A percentile compares a stretch with the other conserved stretches of the same genome.
Conservation (phyloP, 805 yeast genomes). For the Maudiozyma serrabonitensis region DNA sequence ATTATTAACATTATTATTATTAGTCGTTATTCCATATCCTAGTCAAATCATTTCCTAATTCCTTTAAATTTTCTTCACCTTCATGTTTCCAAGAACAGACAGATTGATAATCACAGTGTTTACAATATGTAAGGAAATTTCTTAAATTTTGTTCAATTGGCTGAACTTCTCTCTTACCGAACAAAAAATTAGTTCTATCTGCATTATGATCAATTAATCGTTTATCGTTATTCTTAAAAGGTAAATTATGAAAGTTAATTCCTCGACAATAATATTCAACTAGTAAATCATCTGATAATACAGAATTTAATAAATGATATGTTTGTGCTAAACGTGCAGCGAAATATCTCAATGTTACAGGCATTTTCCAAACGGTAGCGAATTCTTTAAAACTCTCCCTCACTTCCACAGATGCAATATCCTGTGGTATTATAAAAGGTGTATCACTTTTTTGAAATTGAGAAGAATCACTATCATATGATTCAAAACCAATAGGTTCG, state of each 20-base stretch:
- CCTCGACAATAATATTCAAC: conserved; percentile 45
- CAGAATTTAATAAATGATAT: conserved; percentile 16
- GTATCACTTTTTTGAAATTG: neutral
- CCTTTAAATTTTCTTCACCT: conserved; percentile 12
- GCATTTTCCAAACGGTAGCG: conserved; percentile 38
- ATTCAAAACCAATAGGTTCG: conserved; percentile 31
- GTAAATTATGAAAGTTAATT: conserved; percentile 33
- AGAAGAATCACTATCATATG: conserved; percentile 30
- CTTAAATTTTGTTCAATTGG: conserved; percentile 30
- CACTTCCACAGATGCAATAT: neutral
- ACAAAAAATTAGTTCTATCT: conserved; percentile 43
- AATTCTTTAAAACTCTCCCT: conserved; percentile 23
- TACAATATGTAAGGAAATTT: conserved; percentile 38
- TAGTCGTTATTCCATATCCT: neutral
- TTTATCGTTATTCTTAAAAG: conserved; percentile 31
- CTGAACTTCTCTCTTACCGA: conserved; percentile 43
- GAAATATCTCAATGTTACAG: conserved; percentile 48
- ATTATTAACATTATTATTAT: neutral
- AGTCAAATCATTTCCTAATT: conserved; percentile 8
- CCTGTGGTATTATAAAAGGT: neutral
- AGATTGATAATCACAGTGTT: conserved; percentile 42
- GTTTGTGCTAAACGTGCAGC: conserved; percentile 46
- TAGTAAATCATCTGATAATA: conserved; percentile 32
- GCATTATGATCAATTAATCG: conserved; percentile 25
- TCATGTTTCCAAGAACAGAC: conserved; percentile 34